phyloP scores from a whole-genome alignment of 495 filamentous ascomycete species.

The Penicillium salamii region DNA sequence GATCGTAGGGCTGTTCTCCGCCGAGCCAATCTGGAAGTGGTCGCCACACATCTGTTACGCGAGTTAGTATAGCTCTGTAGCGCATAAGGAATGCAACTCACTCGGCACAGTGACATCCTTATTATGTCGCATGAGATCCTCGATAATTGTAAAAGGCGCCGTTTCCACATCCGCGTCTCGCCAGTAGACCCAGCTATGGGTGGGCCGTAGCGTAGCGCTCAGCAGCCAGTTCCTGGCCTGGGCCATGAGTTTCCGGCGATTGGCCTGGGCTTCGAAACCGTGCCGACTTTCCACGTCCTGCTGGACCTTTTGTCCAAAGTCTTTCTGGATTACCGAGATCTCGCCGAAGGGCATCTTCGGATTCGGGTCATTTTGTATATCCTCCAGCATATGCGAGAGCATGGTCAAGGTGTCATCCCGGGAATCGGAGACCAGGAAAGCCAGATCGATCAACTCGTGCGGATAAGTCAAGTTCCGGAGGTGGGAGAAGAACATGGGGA shows the following conservation, averaged over 20 bases:
- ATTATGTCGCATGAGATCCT: conserved; percentile 98
- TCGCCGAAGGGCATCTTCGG: conserved; percentile 85
- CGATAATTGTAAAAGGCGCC: conserved; percentile 90
- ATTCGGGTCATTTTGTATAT: conserved; percentile 77
- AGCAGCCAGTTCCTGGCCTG: conserved; percentile 97
- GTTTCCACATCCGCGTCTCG: conserved; percentile 98
- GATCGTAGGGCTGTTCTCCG: conserved; percentile 96
- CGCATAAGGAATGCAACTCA: conserved; percentile 51
- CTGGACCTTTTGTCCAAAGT: conserved; percentile 97
- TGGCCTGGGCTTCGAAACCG: conserved; percentile 95
- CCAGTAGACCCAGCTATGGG: conserved; percentile 99
- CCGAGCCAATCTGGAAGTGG: conserved; percentile 98
- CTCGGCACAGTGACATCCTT: conserved; percentile 99
- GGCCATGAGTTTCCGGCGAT: conserved; percentile 93
- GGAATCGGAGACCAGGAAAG: conserved; percentile 96
- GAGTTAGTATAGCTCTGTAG: neutral
- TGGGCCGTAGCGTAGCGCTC: conserved; percentile 87
- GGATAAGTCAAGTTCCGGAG: conserved; percentile 96
- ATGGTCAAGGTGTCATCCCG: conserved; percentile 85
- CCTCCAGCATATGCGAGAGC: conserved; percentile 68
- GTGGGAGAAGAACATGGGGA: conserved; percentile 98
- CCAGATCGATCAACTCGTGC: conserved; percentile 91
- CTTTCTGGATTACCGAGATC: conserved; percentile 97
- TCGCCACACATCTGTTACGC: conserved; percentile 84
- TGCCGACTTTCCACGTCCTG: conserved; percentile 98